phyloP scores from a whole-genome alignment of 2,329 filamentous ascomycete genomes.

The Xylaria sp. region DNA sequence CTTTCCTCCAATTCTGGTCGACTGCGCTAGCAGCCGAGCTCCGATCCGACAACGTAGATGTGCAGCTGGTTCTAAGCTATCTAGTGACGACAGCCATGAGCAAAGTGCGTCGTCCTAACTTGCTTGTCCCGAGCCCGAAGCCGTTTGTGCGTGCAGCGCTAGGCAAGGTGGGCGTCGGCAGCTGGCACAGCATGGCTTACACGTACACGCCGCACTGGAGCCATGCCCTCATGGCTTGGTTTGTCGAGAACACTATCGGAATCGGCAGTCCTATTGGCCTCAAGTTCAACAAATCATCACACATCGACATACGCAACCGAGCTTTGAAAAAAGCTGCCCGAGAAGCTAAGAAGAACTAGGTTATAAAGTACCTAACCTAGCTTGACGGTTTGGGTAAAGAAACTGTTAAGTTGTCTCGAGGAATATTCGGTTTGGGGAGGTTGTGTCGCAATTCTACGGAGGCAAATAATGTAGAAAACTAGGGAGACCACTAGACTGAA shows the following conservation, averaged over 20 bases:
- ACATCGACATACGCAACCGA: constrained; percentile 79
- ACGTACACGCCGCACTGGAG: constrained; percentile 94
- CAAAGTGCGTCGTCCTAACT: constrained; percentile 82
- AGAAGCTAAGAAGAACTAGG: constrained; percentile 71
- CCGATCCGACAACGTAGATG: constrained; percentile 77
- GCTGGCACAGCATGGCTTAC: constrained; percentile 78
- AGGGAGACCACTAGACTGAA: too few relatives aligned
- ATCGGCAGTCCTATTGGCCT: constrained; percentile 55
- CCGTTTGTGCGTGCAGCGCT: constrained; percentile 81
- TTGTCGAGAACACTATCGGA: constrained; percentile 66
- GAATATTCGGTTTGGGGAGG: too few relatives aligned
- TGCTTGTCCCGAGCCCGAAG: constrained; percentile 80
- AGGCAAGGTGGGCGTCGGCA: constrained; percentile 80
- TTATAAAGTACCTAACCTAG: too few relatives aligned
- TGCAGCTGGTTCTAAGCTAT: constrained; percentile 91
- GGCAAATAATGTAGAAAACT: too few relatives aligned
- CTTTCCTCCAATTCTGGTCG: constrained; percentile 97
- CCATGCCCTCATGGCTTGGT: constrained; percentile 88
- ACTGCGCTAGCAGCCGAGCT: constrained; percentile 84
- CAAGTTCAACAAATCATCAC: constrained; percentile 68
- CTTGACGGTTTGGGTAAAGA: too few relatives aligned
- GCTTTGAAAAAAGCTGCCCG: constrained; percentile 84
- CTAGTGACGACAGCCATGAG: constrained; percentile 96
- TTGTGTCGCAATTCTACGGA: too few relatives aligned
- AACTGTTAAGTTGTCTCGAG: too few relatives aligned